Evolutionary conservation across 1,284 basidiomycete species (phyloP).

Genomic region (Ganoderma sinense): DNA sequence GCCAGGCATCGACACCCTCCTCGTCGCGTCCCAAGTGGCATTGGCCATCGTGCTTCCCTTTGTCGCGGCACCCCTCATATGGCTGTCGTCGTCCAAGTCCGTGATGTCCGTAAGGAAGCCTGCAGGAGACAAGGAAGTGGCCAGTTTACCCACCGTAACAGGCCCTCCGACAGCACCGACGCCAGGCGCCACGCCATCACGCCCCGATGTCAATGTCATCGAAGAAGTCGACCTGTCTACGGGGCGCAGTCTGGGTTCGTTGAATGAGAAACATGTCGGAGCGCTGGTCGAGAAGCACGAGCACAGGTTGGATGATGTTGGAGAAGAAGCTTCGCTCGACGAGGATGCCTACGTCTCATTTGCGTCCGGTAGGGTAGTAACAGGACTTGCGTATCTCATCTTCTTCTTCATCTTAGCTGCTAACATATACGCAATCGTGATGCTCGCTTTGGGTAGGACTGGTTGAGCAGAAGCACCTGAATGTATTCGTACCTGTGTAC

Average conservation of each 20-base stretch:
- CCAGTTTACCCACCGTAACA: neutral
- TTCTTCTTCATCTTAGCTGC: slow-evolving; percentile 73
- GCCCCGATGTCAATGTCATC: slow-evolving; percentile 15
- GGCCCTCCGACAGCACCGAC: slow-evolving; percentile 10
- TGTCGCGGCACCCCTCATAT: slow-evolving; percentile 82
- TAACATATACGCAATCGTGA: slow-evolving; percentile 69
- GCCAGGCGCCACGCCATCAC: slow-evolving; percentile 5
- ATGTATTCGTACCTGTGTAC: neutral
- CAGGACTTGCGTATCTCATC: slow-evolving; percentile 59
- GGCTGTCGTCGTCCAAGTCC: slow-evolving; percentile 72
- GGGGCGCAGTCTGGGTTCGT: slow-evolving; percentile 3
- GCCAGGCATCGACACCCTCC: slow-evolving; percentile 79
- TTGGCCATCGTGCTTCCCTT: slow-evolving; percentile 91
- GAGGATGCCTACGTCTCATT: slow-evolving; percentile 58
- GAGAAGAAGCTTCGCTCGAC: slow-evolving; percentile 19
- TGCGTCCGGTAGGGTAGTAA: slow-evolving; percentile 64
- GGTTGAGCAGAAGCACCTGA: slow-evolving; percentile 8
- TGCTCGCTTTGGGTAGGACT: slow-evolving; percentile 47
- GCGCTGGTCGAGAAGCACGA: slow-evolving; percentile 29
- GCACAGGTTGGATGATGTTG: slow-evolving; percentile 22
- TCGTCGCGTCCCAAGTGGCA: slow-evolving; percentile 90
- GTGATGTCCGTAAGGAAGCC: slow-evolving; percentile 68
- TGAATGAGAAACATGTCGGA: slow-evolving; percentile 21
- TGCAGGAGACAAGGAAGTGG: neutral
- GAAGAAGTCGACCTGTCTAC: slow-evolving; percentile 13